Evolutionary conservation across 805 yeast genomes (phyloP).

Genomic region (Wickerhamiella dianesei): DNA sequence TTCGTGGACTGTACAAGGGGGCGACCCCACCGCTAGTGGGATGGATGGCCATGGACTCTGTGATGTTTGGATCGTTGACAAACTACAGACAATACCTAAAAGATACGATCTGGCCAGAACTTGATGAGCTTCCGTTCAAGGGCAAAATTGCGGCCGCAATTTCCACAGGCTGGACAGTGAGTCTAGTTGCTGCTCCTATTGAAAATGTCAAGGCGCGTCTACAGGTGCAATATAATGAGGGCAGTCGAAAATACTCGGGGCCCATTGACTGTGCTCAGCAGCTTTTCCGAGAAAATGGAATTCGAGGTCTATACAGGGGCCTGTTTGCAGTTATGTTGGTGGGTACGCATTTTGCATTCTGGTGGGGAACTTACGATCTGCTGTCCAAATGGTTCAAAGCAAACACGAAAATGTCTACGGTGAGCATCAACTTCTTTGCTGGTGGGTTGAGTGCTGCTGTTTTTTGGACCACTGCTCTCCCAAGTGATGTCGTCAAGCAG

Average conservation of each 20-base stretch:
- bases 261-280: slow-evolving; percentile 54
- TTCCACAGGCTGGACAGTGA: slow-evolving; percentile 74
- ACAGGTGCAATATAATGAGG: slow-evolving; percentile 80
- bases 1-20: slow-evolving; percentile 72
- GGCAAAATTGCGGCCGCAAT: slow-evolving; percentile 74
- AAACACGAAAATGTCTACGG: slow-evolving; percentile 50
- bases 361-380: slow-evolving; percentile 90
- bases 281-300: slow-evolving; percentile 38
- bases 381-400: slow-evolving; percentile 55
- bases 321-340: slow-evolving; percentile 71
- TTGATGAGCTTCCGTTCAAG: slow-evolving; percentile 49
- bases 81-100: slow-evolving; percentile 57
- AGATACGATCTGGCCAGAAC: slow-evolving; percentile 46
- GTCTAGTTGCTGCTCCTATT: slow-evolving; percentile 91
- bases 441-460: slow-evolving; percentile 73
- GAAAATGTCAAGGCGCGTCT: slow-evolving; percentile 80
- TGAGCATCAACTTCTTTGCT: slow-evolving; percentile 77
- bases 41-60: slow-evolving; percentile 88
- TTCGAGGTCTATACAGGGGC: slow-evolving; percentile 67
- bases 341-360: slow-evolving; percentile 71
- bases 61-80: slow-evolving; percentile 77
- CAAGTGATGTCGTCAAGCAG: slow-evolving; percentile 79
- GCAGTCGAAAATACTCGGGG: slow-evolving; percentile 54
- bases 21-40: slow-evolving; percentile 88
- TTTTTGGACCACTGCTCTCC: slow-evolving; percentile 87